Base-by-base conservation (phyloP, 768 basidiomycete species). In the Panellus pusillus region DNA sequence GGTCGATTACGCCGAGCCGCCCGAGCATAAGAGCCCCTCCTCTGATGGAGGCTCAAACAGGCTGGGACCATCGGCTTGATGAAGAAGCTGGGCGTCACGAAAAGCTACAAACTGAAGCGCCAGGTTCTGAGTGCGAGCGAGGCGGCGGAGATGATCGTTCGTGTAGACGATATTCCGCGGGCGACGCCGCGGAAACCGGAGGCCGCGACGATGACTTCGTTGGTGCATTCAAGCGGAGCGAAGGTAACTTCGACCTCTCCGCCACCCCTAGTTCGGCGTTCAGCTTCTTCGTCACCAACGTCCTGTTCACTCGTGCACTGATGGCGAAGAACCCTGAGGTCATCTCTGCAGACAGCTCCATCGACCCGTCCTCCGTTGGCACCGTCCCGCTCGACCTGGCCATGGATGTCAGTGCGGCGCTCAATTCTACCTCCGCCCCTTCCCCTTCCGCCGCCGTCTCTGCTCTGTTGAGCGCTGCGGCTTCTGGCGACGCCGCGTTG, bases 141-240 rank as follows among this genome's bases (percentile, higher is more conserved):
- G 68, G 97, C 95, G 15, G 89, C 93, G 2, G 97, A 98, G 77
- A 98, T 98, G 96, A 98, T 99, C 62, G 82, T 99, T 59, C 82
- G 96, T 50, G 93, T 96, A 45, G 95, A 98, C 63, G 92, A 96
- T 67, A 96, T 97, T 61, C 77, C 96, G 58, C 79, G 92, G 46
- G 82, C 90, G 17, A 79, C 93, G 42, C 94, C 94, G 12, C 79
- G 94, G 66, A 89, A 79, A 70, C 82, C 94, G 47, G 94, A 97
- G 67, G 89, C 84, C n/a, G n/a, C n/a, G n/a, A n/a, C n/a, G n/a
- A n/a, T n/a, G n/a, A n/a, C n/a, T n/a, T n/a, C n/a, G n/a, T n/a
- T n/a, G n/a, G n/a, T n/a, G n/a, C n/a, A n/a, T n/a, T n/a, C n/a
- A n/a, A n/a, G n/a, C n/a, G n/a, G n/a, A n/a, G n/a, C n/a, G n/a